These are phyloP conservation scores for Penicillium sp. DNA, from an alignment of 2,329 filamentous ascomycete species.

Conservation along the genomic window DNA sequence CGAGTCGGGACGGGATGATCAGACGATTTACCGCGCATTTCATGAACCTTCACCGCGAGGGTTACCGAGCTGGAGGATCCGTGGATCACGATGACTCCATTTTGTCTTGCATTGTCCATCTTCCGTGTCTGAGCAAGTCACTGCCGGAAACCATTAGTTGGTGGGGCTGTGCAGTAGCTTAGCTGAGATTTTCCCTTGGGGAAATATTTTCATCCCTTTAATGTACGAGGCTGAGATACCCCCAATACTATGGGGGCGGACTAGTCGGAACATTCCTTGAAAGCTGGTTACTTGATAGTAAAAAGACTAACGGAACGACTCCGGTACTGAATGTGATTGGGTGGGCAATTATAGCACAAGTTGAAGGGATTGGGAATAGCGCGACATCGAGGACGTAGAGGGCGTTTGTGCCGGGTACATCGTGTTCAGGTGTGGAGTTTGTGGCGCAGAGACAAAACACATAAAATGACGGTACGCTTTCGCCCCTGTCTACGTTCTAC, in stretches of 20 bases:
- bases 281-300: not conserved
- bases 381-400: no score
- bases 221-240: not conserved
- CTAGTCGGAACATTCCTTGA: constrained; percentile 1
- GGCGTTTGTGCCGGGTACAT: not conserved
- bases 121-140: not conserved
- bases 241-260: not conserved
- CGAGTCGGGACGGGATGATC: constrained; percentile 5
- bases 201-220: not conserved
- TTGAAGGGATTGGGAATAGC: not conserved
- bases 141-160: not conserved
- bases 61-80: not conserved
- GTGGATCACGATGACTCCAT: constrained; percentile 8
- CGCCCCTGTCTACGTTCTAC: not conserved
- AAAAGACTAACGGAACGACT: not conserved
- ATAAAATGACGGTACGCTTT: not conserved
- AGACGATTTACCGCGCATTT: constrained; percentile 18
- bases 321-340: constrained; percentile 7
- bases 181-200: not conserved
- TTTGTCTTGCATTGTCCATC: constrained; percentile 10
- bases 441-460: not conserved
- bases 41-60: constrained; percentile 8
- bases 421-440: not conserved
- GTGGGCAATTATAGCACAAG: not conserved
- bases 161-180: constrained; percentile 3